These are phyloP conservation scores for Talaromyces trachyspermus DNA, from an alignment of 495 filamentous ascomycete genomes.

Conservation along the genomic window DNA sequence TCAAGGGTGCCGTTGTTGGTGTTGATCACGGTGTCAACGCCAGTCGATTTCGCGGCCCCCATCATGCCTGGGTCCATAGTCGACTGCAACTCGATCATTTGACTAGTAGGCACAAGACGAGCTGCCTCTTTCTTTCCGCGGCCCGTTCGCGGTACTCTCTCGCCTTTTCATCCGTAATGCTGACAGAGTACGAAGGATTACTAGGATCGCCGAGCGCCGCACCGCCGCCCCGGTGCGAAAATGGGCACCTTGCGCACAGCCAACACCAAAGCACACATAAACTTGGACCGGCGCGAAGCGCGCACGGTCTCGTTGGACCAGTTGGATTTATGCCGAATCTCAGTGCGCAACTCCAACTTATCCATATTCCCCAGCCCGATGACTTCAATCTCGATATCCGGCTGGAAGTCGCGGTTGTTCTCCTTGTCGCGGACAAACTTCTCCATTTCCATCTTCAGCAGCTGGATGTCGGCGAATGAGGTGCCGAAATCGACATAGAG, in stretches of 20 bases:
- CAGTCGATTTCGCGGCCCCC: conserved; percentile 24
- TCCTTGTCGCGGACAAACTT: conserved; percentile 77
- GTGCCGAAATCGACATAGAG: conserved; percentile 80
- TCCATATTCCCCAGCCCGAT: conserved; percentile 78
- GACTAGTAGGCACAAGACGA: conserved; percentile 48
- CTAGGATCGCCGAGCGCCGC: conserved; percentile 58
- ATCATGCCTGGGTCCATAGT: conserved; percentile 11
- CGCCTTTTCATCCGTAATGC: conserved; percentile 58
- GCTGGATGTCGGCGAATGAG: conserved; percentile 76
- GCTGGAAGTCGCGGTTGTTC: conserved; percentile 87
- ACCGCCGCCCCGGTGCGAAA: conserved; percentile 66
- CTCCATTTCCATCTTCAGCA: conserved; percentile 72
- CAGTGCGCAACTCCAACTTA: conserved; percentile 73
- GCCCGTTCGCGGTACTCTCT: conserved; percentile 51
- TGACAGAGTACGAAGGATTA: conserved; percentile 70
- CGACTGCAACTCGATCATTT: conserved; percentile 3
- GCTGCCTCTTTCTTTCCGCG: conserved; percentile 53
- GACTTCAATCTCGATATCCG: conserved; percentile 70
- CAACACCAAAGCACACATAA: conserved; percentile 88
- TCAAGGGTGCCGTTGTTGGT: conserved; percentile 15
- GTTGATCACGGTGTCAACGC: conserved; percentile 26
- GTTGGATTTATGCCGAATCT: conserved; percentile 89
- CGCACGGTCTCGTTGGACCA: conserved; percentile 90
- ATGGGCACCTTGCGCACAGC: conserved; percentile 85
- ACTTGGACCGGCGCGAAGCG: conserved; percentile 79